Evolutionary conservation across 164 flowering plant genomes (phyloP).

Genomic region (Nymphaea thermarum): DNA sequence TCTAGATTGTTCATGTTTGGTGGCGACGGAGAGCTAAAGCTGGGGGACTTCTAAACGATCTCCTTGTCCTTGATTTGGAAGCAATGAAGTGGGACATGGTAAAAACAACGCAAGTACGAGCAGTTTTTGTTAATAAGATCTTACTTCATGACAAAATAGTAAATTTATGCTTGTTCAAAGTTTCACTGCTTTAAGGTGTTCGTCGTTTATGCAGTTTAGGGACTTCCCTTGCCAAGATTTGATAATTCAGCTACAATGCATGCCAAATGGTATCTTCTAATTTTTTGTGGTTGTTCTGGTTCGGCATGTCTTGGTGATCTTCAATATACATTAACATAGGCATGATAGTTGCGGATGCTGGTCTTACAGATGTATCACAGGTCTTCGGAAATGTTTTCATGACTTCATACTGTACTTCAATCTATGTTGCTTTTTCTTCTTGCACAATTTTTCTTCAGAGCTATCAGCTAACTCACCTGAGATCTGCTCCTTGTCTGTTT

Average conservation of each 20-base stretch:
- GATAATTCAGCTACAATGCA: constrained; percentile 98
- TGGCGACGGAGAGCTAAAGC: constrained; percentile 51
- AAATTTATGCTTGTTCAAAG: not conserved
- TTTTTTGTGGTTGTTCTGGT: constrained; percentile 98
- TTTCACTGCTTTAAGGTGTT: not conserved
- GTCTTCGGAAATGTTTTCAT: no score
- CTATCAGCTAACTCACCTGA: no score
- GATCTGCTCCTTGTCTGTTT: no score
- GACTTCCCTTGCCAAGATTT: constrained; percentile 94
- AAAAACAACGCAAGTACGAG: not conserved
- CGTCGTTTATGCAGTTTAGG: not conserved
- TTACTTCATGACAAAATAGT: not conserved
- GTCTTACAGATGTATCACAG: no score
- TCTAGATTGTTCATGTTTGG: constrained; percentile 80
- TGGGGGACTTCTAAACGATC: constrained; percentile 61
- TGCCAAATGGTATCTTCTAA: constrained; percentile 93
- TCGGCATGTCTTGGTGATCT: constrained; percentile 96
- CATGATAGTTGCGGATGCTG: not conserved
- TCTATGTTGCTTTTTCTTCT: no score
- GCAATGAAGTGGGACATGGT: constrained; percentile 8
- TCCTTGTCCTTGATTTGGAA: constrained; percentile 80
- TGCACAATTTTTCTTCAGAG: no score
- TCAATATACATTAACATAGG: constrained; percentile 16
- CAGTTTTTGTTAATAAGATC: not conserved
- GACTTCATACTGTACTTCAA: no score